These are phyloP conservation scores for Cladophialophora yegresii DNA, from an alignment of 2,329 filamentous ascomycete species.

Conservation along the genomic window DNA sequence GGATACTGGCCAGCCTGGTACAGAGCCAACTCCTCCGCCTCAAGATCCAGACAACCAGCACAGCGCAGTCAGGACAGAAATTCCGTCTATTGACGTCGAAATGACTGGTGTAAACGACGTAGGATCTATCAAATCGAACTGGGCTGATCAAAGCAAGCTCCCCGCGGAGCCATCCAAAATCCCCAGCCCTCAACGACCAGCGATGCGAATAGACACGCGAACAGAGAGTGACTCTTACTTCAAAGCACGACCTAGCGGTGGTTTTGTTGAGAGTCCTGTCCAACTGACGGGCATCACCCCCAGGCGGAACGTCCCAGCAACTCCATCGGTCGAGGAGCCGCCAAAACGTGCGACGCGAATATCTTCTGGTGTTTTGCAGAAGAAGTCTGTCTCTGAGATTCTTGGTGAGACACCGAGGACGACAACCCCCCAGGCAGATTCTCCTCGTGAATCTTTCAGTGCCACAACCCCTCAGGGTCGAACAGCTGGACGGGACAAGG, in stretches of 20 bases:
- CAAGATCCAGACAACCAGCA: neutral
- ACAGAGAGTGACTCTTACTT: constrained; percentile 28
- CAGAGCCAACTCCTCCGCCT: constrained; percentile 6
- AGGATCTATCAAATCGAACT: neutral
- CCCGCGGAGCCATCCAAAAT: neutral
- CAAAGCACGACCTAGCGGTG: constrained; percentile 23
- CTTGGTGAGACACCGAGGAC: constrained; percentile 60
- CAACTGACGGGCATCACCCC: constrained; percentile 32
- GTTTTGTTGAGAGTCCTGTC: constrained; percentile 34
- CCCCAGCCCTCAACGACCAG: constrained; percentile 19
- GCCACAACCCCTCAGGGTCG: constrained; percentile 44
- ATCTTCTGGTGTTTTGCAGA: constrained; percentile 68
- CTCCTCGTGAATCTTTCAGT: constrained; percentile 38
- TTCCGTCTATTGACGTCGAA: constrained; percentile 16
- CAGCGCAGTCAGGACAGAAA: neutral
- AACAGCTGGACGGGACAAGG: constrained; percentile 58
- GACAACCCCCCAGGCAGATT: constrained; percentile 42
- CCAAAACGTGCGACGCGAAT: constrained; percentile 67
- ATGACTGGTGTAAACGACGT: constrained; percentile 15
- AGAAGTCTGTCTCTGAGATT: constrained; percentile 73
- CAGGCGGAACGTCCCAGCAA: constrained; percentile 37
- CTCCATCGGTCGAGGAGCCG: constrained; percentile 41
- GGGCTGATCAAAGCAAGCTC: constrained; percentile 6
- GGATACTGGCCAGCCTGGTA: constrained; percentile 19
- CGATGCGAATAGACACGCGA: constrained; percentile 34